Percentiles rank a stretch among this genome's conserved stretches.
Conservation (phyloP, 1,284 basidiomycete genomes). For the Cryptococcus sp. region DNA sequence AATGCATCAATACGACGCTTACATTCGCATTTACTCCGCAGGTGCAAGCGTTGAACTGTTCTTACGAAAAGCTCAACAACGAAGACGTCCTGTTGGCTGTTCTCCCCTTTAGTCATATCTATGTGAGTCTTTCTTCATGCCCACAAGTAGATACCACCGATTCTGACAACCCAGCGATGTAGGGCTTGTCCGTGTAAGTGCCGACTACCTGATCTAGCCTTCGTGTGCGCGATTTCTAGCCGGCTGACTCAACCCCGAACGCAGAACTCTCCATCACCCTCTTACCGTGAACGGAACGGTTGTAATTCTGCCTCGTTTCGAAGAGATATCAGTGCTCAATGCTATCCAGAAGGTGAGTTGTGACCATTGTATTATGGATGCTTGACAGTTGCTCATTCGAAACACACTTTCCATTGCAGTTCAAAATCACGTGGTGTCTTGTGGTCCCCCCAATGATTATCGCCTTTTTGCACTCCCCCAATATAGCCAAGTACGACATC, state of each 20-base stretch:
- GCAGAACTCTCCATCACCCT: slow-evolving; percentile 60
- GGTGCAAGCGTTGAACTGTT: slow-evolving; percentile 35
- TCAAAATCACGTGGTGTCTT: slow-evolving; percentile 64
- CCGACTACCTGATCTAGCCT: neutral
- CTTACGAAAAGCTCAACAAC: slow-evolving; percentile 31
- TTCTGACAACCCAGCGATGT: neutral
- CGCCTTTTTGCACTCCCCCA: slow-evolving; percentile 53
- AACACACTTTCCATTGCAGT: slow-evolving; percentile 54
- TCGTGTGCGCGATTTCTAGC: no score
- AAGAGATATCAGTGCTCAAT: slow-evolving; percentile 60
- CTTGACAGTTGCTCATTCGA: no score
- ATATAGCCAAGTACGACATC: slow-evolving; percentile 70
- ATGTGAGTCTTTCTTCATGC: slow-evolving; percentile 17
- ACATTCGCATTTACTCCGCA: neutral
- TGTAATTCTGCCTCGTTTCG: slow-evolving; percentile 69
- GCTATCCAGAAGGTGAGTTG: slow-evolving; percentile 63
- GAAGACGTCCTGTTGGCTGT: slow-evolving; percentile 62
- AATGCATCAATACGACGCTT: neutral
- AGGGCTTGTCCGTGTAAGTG: slow-evolving; percentile 25
- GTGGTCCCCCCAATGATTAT: slow-evolving; percentile 86
- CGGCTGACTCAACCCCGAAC: neutral
- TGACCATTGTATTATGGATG: slow-evolving; percentile 37
- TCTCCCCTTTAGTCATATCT: slow-evolving; percentile 59
- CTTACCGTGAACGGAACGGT: slow-evolving; percentile 62
- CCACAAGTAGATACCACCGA: neutral